Conservation (phyloP, 1,284 basidiomycete genomes). For the Polyporus tsugae region DNA sequence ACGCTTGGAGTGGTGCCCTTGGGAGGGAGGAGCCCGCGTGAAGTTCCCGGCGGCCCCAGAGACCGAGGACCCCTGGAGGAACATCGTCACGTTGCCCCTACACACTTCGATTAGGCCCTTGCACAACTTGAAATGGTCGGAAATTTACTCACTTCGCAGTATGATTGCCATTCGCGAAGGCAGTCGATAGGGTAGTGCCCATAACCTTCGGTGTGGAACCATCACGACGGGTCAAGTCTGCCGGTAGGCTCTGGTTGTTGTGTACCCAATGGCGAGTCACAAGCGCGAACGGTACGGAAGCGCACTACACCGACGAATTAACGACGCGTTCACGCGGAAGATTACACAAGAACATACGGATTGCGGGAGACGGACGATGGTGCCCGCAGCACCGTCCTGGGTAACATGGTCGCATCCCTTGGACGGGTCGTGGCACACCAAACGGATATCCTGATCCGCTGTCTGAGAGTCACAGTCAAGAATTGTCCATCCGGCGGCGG, state of each 20-base stretch:
- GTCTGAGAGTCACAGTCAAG: slow-evolving; percentile 51
- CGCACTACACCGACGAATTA: slow-evolving; percentile 45
- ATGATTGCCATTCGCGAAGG: slow-evolving; percentile 49
- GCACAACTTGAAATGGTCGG: too few relatives aligned
- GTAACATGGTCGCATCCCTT: slow-evolving; percentile 55
- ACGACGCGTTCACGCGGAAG: neutral
- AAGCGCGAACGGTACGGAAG: slow-evolving; percentile 56
- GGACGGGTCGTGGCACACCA: slow-evolving; percentile 51
- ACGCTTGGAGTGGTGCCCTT: slow-evolving; percentile 16
- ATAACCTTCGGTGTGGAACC: slow-evolving; percentile 47
- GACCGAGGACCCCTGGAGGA: slow-evolving; percentile 49
- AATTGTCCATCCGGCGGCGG: slow-evolving; percentile 61
- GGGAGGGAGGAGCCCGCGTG: slow-evolving; percentile 35
- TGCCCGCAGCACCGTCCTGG: slow-evolving; percentile 54
- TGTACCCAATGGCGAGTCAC: slow-evolving; percentile 53
- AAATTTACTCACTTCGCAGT: slow-evolving; percentile 32
- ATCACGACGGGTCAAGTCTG: slow-evolving; percentile 44
- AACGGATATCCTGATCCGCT: slow-evolving; percentile 53
- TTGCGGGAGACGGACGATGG: slow-evolving; percentile 60
- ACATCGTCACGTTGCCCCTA: slow-evolving; percentile 49
- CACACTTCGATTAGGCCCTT: slow-evolving; percentile 13
- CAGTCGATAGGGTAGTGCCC: slow-evolving; percentile 52
- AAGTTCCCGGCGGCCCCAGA: slow-evolving; percentile 48
- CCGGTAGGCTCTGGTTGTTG: slow-evolving; percentile 52
- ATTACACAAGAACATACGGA: slow-evolving; percentile 44